Conservation (phyloP, 305 asterid species). For the Solanum hybrid region DNA sequence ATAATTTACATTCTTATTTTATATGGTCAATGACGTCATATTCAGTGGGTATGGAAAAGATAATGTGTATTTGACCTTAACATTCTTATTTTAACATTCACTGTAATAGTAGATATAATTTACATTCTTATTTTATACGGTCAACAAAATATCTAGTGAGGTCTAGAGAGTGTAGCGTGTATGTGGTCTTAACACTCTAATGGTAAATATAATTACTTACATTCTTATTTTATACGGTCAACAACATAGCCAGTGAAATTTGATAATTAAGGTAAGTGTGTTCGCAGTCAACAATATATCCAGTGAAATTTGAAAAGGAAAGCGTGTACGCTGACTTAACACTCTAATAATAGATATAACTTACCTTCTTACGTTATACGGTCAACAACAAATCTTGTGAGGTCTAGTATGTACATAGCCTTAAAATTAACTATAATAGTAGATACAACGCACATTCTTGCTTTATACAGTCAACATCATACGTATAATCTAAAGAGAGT, state of each 20-base stretch:
- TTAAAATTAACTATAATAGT: not conserved
- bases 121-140: not conserved
- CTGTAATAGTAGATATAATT: too few relatives aligned
- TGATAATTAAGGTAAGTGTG: not conserved
- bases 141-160: not conserved
- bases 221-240: not conserved
- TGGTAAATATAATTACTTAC: not conserved
- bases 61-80: not conserved
- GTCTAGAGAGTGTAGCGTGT: not conserved
- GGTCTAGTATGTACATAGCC: not conserved
- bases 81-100: not conserved
- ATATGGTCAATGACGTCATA: not conserved
- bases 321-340: not conserved
- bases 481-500: not conserved
- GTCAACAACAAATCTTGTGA: not conserved
- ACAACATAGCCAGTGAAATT: not conserved
- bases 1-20: not conserved
- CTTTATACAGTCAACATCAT: not conserved
- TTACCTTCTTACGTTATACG: not conserved
- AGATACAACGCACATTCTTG: not conserved
- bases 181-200: not conserved
- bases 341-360: not conserved
- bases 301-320: not conserved
- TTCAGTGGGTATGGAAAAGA: rapidly evolving
- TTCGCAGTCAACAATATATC: not conserved